phyloP scores from a whole-genome alignment of 805 yeast species.

The Yueomyces sinensis region DNA sequence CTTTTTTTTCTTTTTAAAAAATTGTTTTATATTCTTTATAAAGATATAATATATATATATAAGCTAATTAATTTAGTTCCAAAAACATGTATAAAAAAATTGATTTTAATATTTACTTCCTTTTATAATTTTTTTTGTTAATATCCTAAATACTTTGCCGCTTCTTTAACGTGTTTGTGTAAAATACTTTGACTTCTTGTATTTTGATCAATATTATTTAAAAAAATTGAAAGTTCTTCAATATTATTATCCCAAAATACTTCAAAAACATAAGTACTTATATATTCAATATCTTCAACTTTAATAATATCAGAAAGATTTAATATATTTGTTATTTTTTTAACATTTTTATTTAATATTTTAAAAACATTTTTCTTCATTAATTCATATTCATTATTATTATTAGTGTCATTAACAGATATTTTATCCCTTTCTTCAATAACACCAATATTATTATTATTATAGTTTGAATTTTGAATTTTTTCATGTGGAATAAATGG shows the following conservation, averaged over 20 bases:
- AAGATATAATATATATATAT: too few relatives aligned
- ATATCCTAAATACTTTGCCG: conserved; percentile 17
- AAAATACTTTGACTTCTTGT: conserved; percentile 13
- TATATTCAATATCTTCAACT: conserved; percentile 19
- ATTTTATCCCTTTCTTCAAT: not conserved
- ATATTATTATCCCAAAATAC: conserved; percentile 25
- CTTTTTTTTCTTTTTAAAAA: too few relatives aligned
- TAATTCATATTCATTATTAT: not conserved
- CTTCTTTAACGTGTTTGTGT: conserved; percentile 16
- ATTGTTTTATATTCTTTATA: too few relatives aligned
- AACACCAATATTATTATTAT: not conserved
- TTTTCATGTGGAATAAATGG: not conserved
- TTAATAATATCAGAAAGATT: conserved; percentile 21
- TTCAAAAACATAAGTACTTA: conserved; percentile 25
- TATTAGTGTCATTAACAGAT: not conserved
- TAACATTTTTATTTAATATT: conserved; percentile 17
- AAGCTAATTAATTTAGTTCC: not conserved
- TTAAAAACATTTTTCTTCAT: conserved; percentile 2
- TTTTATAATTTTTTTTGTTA: too few relatives aligned
- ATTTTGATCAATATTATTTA: conserved; percentile 10
- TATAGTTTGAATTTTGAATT: not conserved
- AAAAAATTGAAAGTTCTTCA: conserved; percentile 9
- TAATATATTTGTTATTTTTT: conserved; percentile 21
- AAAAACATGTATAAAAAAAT: too few relatives aligned
- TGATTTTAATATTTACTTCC: not conserved